Percentiles rank a stretch among this genome's conserved stretches.
Evolutionary conservation across 2,329 filamentous ascomycete species (phyloP).

Genomic region (Graphiopsis chlorocephala): DNA sequence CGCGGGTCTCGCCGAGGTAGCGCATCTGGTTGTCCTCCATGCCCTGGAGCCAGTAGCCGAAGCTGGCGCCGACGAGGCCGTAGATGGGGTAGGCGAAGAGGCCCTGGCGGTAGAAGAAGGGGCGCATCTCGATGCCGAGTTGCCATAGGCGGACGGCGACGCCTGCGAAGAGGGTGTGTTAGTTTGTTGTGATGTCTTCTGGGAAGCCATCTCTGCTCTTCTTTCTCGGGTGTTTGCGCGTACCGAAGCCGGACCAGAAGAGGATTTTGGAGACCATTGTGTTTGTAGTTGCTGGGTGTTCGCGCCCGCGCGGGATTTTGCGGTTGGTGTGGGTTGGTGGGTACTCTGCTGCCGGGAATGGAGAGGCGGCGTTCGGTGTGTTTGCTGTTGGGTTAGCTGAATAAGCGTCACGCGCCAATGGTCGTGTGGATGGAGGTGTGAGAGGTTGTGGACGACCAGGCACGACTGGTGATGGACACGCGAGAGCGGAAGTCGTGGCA

Average conservation of each 20-base stretch:
- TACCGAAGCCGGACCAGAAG: slow-evolving; percentile 93
- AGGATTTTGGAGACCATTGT: slow-evolving; percentile 59
- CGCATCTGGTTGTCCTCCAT: slow-evolving; percentile 80
- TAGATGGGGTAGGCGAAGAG: slow-evolving; percentile 93
- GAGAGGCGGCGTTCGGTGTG: neutral
- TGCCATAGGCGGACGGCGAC: slow-evolving; percentile 91
- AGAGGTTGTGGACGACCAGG: slow-evolving; percentile 2
- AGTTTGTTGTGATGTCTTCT: slow-evolving; percentile 7
- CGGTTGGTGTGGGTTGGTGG: neutral
- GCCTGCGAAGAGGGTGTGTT: slow-evolving; percentile 55
- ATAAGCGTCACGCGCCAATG: slow-evolving; percentile 15
- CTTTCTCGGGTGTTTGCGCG: slow-evolving; percentile 13
- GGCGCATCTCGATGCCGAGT: slow-evolving; percentile 97
- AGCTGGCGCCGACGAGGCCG: slow-evolving; percentile 78
- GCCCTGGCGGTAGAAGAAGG: slow-evolving; percentile 78
- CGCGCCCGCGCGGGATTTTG: slow-evolving; percentile 14
- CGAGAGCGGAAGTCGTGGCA: neutral
- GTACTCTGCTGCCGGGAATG: neutral
- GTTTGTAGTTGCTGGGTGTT: slow-evolving; percentile 8
- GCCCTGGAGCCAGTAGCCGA: slow-evolving; percentile 95
- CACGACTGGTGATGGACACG: neutral
- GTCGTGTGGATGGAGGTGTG: slow-evolving; percentile 14
- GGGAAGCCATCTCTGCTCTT: neutral
- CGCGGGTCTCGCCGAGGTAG: slow-evolving; percentile 74
- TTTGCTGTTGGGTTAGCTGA: slow-evolving; percentile 6